Evolutionary conservation across 2,329 filamentous ascomycete genomes (phyloP).

Genomic region (Coniochaeta sp.): DNA sequence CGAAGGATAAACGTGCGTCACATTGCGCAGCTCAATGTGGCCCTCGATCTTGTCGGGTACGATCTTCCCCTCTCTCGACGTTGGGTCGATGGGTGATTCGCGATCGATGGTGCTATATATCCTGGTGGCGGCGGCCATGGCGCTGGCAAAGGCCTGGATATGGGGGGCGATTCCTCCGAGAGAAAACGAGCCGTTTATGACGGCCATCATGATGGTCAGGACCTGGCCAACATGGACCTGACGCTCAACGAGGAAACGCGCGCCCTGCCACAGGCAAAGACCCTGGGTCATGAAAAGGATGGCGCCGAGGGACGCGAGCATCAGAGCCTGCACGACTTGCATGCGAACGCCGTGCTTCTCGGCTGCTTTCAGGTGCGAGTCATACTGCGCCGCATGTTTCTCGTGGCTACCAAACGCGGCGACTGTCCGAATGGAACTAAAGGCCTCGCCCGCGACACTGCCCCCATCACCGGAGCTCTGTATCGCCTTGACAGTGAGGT

Average conservation of each 20-base stretch:
- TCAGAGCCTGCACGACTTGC: constrained; percentile 68
- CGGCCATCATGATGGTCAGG: constrained; percentile 67
- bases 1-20: constrained; percentile 18
- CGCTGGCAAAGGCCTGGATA: constrained; percentile 73
- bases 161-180: constrained; percentile 81
- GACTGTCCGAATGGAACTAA: constrained; percentile 84
- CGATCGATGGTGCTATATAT: background rate
- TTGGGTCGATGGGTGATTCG: background rate
- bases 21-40: constrained; percentile 8
- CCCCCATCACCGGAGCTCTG: constrained; percentile 70
- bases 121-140: constrained; percentile 73
- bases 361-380: constrained; percentile 60
- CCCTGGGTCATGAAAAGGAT: constrained; percentile 80
- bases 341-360: too few relatives aligned
- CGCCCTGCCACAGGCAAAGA: constrained; percentile 83
- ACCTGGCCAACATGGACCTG: constrained; percentile 61
- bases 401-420: constrained; percentile 88
- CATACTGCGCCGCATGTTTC: constrained; percentile 76
- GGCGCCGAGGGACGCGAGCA: constrained; percentile 76
- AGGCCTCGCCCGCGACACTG: constrained; percentile 85
- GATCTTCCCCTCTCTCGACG: background rate
- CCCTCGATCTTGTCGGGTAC: background rate
- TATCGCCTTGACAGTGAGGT: constrained; percentile 73
- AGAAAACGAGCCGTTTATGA: constrained; percentile 87
- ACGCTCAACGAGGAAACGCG: constrained; percentile 59